Evolutionary conservation across 495 filamentous ascomycete genomes (phyloP), one percentile per base, ranked within the genome.

Genomic region (Aspergillus diversus): DNA sequence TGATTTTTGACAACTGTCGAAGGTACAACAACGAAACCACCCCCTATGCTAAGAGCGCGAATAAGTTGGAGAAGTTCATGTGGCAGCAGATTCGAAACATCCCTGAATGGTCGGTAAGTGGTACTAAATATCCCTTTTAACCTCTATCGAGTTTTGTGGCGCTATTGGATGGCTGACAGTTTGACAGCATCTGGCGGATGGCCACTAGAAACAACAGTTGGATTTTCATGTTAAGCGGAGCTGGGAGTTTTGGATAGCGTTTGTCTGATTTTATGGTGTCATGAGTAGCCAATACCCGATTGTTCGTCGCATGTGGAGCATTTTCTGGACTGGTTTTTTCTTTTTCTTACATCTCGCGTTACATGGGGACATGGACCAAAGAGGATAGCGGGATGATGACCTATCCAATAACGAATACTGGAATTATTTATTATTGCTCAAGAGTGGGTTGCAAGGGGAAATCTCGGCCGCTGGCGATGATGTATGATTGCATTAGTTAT

Each of bases 31-130:
- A 93, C 68, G 96, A 97, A 80, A 96, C 78, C 32, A 98, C 94
- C 5, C 87, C 92, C 3, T 99, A 99, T 76, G 92, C 92, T 33
- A 99, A 99, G 79, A 92, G 89, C 59, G 95, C 95, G 27, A 97
- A 92, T 76, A 95, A 94, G 77, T 77, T 99, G 46, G 95, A 99
- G 78, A 97, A 95, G 76, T 97, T 87, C 71, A 96, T 99, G 95
- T 97, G 90, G 88, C 80, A 84, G 61, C 93, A 97, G 80, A 90
- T 99, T 69, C 89, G 90, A 69, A 89, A 90, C 61, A 92, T 97
- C 58, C 95, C 95, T 9, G 95, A 99, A 83, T 99, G 96, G 95
- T 93, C 90, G 82, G 86, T 88, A 70, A 75, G 85, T 87, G 21
- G 21, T 27, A 27, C 21, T 27, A 27, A 50, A 7, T 54, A 21